Evolutionary conservation across 345 rosid genomes (phyloP), one percentile per base, ranked within the genome.

Genomic region (Lenwebbia sp.): DNA sequence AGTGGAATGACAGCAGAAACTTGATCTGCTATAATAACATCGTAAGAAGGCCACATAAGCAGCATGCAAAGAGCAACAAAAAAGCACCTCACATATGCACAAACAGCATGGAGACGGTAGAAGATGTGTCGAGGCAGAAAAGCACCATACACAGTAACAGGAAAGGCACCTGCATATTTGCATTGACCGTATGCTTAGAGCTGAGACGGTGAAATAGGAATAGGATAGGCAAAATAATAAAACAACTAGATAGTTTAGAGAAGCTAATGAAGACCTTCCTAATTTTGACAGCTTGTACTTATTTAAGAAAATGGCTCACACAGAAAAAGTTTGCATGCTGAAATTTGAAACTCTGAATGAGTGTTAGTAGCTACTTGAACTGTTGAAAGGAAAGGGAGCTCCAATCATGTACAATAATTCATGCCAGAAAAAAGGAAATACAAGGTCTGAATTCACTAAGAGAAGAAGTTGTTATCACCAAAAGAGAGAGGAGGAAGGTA

Each of bases 1-100:
- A 94, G 78, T 4, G 99, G 99, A 91, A 96, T 87, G 85, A 96
- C 96, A 62, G 92, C 96, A 78, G 99, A 95, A 74, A 97, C 99
- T 86, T 95, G 98, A 86, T 96, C 99, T 28, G 91, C 97, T 84
- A 96, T 22, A 90, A 96, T 86, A 49, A 97, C 93, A 86, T 97
- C 98, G 83, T 91, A 97, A 8, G 96, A 91, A 78, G 95, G 92
- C 98, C 94, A 97, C 87, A 91, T 82, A 87, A 96, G 90, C 54
- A 97, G 88, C 83, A 96, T 83, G 83, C 95, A 93, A 54, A 97
- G 92, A 49, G 99, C 97, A 88, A 96, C 94, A 88, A 92, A 94
- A 83, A 97, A 88, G 90, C 99, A 95, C 88, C 96, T 90, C 85
- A 95, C 22, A 89, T 97, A 97, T 62, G 99, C 99, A 88, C 96